Base-by-base conservation (phyloP, 805 yeast genomes). In the Wickerhamomyces subpelliculosus region DNA sequence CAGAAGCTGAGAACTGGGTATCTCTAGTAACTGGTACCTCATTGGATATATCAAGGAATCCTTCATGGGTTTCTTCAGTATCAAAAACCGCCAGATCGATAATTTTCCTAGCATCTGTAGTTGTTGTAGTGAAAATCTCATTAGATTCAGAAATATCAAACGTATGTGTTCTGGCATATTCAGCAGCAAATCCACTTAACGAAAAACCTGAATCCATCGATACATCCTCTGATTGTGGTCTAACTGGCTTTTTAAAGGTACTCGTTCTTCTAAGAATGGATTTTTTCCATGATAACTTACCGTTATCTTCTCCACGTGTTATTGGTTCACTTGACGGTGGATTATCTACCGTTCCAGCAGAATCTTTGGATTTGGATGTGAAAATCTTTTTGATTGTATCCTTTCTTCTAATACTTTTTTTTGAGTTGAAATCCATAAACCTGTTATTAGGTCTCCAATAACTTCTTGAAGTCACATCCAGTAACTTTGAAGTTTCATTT, bases 131-230 rank as follows among this genome's bases (percentile, higher is more conserved):
- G 1, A 31, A 5, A 9, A 35, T 14, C 22, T 42, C 43, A 11
- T 32, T 26, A 3, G 41, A 30, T 1, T 26, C 35, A 3, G 48
- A 47, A 5, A 45, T 11, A 14, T 29, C 26, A 19, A 47, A 41
- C 12, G 44, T 53, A 12, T 29, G 39, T 1, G 27, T 22, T 1
- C 29, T 14, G 1, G 45, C 39, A 30, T 47, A 45, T 2, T 42
- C 46, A 8, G 46, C 51, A 2, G 51, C 54, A 30, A 25, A 44
- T 2, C 45, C 50, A 22, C 42, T 26, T 5, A 54, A 35, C 4
- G 58, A 52, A 14, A 40, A 45, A 10, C 58, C 58, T 17, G 58
- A 54, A 8, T 52, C 51, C 32, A 47, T 25, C 25, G 45, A 47
- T 11, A 49, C 43, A 12, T 18, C 9, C n/a, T n/a, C n/a, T n/a